Evolutionary conservation across 139 green algal species (phyloP).

Genomic region (Chlamydomonas sphaeroides): DNA sequence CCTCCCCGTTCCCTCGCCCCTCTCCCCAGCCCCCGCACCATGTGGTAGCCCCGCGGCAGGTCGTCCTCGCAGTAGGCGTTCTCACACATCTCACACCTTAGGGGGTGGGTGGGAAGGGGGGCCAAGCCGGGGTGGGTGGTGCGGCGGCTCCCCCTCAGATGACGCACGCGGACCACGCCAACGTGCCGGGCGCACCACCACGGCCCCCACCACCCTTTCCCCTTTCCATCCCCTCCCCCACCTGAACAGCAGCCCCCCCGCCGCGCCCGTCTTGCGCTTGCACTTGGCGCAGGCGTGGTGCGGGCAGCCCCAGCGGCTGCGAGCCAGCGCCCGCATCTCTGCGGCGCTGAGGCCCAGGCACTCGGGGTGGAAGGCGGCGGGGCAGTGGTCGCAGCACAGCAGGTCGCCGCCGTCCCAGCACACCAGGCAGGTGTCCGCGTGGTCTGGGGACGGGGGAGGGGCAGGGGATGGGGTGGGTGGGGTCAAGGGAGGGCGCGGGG

Average conservation of each 20-base stretch:
- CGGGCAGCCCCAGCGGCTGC: conserved; percentile 53
- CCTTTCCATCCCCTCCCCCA: too few relatives aligned
- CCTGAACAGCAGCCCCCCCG: conserved; percentile 72
- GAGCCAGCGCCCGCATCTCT: not conserved
- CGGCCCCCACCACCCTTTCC: too few relatives aligned
- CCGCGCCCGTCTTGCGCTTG: conserved; percentile 46
- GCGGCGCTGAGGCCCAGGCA: conserved; percentile 61
- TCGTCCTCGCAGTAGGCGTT: conserved; percentile 73
- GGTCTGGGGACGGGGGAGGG: not conserved
- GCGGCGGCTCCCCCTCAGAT: too few relatives aligned
- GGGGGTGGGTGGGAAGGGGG: too few relatives aligned
- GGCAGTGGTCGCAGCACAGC: conserved; percentile 75
- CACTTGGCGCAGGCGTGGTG: conserved; percentile 66
- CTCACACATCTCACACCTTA: conserved; percentile 60
- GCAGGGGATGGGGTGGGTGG: not conserved
- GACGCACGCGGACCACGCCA: too few relatives aligned
- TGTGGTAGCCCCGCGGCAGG: conserved; percentile 53
- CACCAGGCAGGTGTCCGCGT: conserved; percentile 62
- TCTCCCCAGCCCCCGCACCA: not conserved
- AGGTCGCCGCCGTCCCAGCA: conserved; percentile 80
- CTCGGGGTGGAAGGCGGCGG: conserved; percentile 63
- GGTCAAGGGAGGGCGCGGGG: not conserved
- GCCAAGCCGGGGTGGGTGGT: not conserved
- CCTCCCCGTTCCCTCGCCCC: not conserved
- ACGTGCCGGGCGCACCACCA: not conserved